Conservation (phyloP, 345 rosid genomes). For the Lenwebbia sp. region DNA sequence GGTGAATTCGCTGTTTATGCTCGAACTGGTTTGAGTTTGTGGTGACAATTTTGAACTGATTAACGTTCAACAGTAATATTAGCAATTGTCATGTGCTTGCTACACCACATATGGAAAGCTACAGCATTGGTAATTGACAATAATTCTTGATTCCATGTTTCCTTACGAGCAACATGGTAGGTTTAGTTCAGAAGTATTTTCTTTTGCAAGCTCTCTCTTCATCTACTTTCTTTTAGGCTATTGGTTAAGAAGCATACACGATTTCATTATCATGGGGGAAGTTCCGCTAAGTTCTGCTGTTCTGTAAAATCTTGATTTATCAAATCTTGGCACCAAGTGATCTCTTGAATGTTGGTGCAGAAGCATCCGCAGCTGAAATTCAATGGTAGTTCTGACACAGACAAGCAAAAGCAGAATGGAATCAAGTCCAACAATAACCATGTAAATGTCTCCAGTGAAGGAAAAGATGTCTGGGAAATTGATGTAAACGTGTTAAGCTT, state of each 20-base stretch:
- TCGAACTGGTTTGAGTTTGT: background rate
- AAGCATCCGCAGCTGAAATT: constrained; percentile 7
- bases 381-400: constrained; percentile 11
- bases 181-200: background rate
- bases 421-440: background rate
- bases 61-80: background rate
- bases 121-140: background rate
- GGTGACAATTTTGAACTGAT: background rate
- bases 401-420: constrained; percentile 21
- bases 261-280: background rate
- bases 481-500: constrained; percentile 4
- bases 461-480: constrained; percentile 10
- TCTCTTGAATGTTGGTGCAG: constrained; percentile 21
- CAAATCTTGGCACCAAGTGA: background rate
- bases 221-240: background rate
- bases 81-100: background rate
- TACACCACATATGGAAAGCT: background rate
- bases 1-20: background rate
- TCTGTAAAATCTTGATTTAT: background rate
- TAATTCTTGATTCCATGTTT: background rate
- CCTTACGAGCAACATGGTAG: background rate
- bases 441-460: background rate
- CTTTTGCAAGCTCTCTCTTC: background rate
- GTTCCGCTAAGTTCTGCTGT: background rate
- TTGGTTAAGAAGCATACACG: background rate